A percentile compares a stretch with the other conserved stretches of the same genome.
Conservation (phyloP, 257 asterid genomes). For the Nicotiana tabacum region DNA sequence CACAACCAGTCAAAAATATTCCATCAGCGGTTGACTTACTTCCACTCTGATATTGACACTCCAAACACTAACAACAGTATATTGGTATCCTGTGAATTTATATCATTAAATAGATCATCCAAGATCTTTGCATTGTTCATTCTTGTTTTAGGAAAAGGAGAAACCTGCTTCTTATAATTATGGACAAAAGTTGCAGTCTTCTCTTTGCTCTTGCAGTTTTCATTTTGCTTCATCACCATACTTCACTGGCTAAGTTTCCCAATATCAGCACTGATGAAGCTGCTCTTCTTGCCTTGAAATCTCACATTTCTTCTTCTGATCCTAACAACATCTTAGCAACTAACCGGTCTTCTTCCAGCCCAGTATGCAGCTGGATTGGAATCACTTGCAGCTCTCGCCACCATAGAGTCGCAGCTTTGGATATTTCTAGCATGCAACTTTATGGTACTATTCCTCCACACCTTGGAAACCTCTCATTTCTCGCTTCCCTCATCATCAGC, state of each 20-base stretch:
- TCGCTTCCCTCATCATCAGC: neutral
- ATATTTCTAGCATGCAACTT: neutral
- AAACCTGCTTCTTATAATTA: neutral
- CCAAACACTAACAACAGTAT: neutral
- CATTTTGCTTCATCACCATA: neutral
- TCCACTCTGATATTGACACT: too few relatives aligned
- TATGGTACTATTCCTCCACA: constrained; percentile 2
- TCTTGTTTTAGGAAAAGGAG: neutral
- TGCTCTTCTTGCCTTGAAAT: neutral
- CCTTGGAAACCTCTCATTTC: constrained; percentile 6
- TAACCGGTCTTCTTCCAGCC: neutral
- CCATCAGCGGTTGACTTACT: too few relatives aligned
- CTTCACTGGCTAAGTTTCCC: neutral
- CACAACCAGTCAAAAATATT: too few relatives aligned
- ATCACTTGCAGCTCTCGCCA: neutral
- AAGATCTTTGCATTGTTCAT: neutral
- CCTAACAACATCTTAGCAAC: neutral
- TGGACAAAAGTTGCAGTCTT: neutral
- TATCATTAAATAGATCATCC: neutral
- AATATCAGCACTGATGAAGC: neutral
- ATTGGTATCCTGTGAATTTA: neutral
- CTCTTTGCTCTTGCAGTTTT: neutral
- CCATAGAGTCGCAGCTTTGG: neutral
- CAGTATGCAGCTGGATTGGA: neutral
- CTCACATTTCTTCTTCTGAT: neutral